phyloP scores from a whole-genome alignment of 2,329 filamentous ascomycete genomes.

The Trichoderma guizhouense region DNA sequence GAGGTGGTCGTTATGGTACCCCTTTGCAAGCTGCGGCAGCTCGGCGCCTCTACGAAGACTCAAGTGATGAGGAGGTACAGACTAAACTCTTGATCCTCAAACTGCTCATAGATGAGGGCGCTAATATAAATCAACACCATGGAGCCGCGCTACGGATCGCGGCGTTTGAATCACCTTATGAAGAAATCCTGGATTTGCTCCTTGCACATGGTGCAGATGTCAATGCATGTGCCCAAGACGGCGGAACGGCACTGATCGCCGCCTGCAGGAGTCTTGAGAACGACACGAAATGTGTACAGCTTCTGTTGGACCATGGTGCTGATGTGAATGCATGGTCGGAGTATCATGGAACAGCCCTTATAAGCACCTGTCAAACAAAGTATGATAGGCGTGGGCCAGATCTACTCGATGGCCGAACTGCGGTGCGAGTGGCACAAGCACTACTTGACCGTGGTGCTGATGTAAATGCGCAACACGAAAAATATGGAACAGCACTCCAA shows the following conservation, averaged over 20 bases:
- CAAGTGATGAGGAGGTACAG: neutral
- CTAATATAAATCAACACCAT: neutral
- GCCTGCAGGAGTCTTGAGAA: neutral
- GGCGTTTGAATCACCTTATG: neutral
- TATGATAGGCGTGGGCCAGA: no score
- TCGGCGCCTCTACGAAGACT: neutral
- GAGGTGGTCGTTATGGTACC: neutral
- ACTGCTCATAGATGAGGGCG: neutral
- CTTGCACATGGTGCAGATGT: neutral
- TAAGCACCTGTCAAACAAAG: neutral
- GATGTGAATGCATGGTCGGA: neutral
- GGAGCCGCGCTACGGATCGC: neutral
- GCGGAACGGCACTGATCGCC: neutral
- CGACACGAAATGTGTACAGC: neutral
- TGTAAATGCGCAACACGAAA: neutral
- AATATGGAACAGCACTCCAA: neutral
- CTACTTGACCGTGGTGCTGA: neutral
- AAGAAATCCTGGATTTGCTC: neutral
- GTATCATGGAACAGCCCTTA: neutral
- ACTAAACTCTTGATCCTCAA: no score
- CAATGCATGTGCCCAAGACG: neutral
- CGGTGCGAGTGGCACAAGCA: rapidly evolving
- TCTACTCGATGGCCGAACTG: no score
- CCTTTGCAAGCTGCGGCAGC: neutral
- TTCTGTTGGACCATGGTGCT: neutral